Base-by-base conservation (phyloP, 805 yeast genomes). In the Sungouiozyma ichnusensis region DNA sequence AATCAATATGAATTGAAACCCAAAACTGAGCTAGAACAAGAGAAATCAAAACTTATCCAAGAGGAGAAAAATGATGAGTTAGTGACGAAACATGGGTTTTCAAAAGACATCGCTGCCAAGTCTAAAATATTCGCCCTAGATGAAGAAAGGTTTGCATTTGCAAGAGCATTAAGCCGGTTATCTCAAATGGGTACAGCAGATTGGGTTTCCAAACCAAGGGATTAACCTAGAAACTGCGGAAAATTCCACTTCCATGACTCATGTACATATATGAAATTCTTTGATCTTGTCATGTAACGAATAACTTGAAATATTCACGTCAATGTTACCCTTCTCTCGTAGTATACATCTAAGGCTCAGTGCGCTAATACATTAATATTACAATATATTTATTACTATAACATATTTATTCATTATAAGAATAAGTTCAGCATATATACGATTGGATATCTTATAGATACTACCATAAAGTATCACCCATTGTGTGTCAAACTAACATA, bases 71-170 rank as follows among this genome's bases (percentile, higher is more conserved):
- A n/a, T n/a, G 85, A 79, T 52, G 79, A 74, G 18, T 63, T 84
- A 60, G 84, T 82, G 17, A 72, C 70, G n/a, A 72, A 79, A 45
- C 86, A 84, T 60, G 94, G 92, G 0, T 81, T 85, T 48, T 83
- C 81, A 50, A 73, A 77, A 46, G 77, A 77, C 47, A 68, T 82
- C 44, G 88, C 85, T 9, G 73, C 76, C 50, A 76, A 77, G 55
- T 83, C 87, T 1, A 77, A 50, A 32, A 74, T 84, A 74, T 90
- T 92, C 66, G 85, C 84, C 4, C 73, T 92, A 34, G 97, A 87
- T 62, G 98, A 90, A 62, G 98, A 90, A 65, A 76, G 81, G 60
- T 92, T 90, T 67, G 98, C 98, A 16, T 90, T 90, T 69, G 95
- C 96, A 0, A 74, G 98, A 57, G 97, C 97, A 0, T 68, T 90